These are phyloP conservation scores for Croton setiger DNA, from an alignment of 441 rosid species.

Conservation along the genomic window DNA sequence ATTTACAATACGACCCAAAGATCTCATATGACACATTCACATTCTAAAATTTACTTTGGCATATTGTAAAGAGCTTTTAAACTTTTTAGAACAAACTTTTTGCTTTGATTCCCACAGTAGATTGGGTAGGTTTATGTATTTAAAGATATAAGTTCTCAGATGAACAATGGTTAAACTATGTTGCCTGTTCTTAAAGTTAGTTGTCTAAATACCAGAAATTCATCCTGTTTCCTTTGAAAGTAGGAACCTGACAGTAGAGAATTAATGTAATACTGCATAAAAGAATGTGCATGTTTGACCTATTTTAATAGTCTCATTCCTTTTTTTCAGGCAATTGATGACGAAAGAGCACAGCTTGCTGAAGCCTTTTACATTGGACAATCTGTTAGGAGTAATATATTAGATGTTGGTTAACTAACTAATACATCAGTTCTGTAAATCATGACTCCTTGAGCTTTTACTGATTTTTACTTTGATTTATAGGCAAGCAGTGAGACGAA, in stretches of 20 bases:
- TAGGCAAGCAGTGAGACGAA: constrained; percentile 72
- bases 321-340: constrained; percentile 65
- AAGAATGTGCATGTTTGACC: constrained; percentile 15
- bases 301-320: not conserved
- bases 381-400: constrained; percentile 85
- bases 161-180: not conserved
- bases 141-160: not conserved
- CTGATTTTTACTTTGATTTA: constrained; percentile 22
- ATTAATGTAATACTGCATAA: not conserved
- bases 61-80: not conserved
- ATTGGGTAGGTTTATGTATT: not conserved
- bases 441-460: constrained; percentile 18
- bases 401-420: constrained; percentile 61
- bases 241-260: not conserved
- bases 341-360: constrained; percentile 55
- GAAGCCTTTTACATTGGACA: constrained; percentile 85
- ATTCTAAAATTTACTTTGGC: not conserved
- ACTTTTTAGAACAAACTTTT: not conserved
- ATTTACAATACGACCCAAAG: not conserved
- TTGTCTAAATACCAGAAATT: not conserved
- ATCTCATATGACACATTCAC: not conserved
- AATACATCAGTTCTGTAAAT: constrained; percentile 16
- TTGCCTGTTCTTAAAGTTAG: not conserved
- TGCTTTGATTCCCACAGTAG: not conserved
- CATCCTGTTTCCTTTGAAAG: not conserved